Base-by-base conservation (phyloP, 2,329 filamentous ascomycete genomes). In the Harringtonia lauricola region DNA sequence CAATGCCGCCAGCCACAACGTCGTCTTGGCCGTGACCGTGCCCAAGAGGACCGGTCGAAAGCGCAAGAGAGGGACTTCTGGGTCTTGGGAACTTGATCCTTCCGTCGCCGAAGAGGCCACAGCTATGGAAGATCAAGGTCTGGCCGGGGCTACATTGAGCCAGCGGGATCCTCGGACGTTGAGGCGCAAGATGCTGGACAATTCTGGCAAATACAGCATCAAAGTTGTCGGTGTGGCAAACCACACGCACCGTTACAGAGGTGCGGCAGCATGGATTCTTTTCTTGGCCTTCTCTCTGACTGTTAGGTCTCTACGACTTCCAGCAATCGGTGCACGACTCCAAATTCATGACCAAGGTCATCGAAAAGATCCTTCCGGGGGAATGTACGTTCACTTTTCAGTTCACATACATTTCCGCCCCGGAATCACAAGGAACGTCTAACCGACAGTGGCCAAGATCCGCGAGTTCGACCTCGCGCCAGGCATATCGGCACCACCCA, bases 11-110 rank as follows among this genome's bases (percentile, higher is more conserved):
- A 84, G 86, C 10, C 86, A 88, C 57, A 94, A 95, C 56, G 66
- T 96, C 18, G 71, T 96, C 18, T 70, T 98, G 42, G 89, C 88
- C 59, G 72, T 98, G 44, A 88, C 83, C 0, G 78, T 96, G 1
- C 90, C 92, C 0, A 92, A 81, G 60, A 72, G 86, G 44, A 95
- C 88, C 3, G 89, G 89, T 3, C 76, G 87, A 47, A 94, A 85
- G 62, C 76, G 89, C 46, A 95, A 89, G 64, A 72, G 81, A 52
- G 88, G 86, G n/a, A 79, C 78, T 6, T 59, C 80, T 44, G 81
- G 71, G 5, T 79, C 82, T 0, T 90, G 52, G 49, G 75, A 81
- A 50, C 64, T 69, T 17, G 48, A 31, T 2, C 8, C 29, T 2
- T 7, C 18, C 5, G 33, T 19, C 3, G 17, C 5, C 5, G 18